Percentiles rank a stretch among this genome's conserved stretches.
Evolutionary conservation across 345 rosid species (phyloP).

Genomic region (Populus pruinosa): DNA sequence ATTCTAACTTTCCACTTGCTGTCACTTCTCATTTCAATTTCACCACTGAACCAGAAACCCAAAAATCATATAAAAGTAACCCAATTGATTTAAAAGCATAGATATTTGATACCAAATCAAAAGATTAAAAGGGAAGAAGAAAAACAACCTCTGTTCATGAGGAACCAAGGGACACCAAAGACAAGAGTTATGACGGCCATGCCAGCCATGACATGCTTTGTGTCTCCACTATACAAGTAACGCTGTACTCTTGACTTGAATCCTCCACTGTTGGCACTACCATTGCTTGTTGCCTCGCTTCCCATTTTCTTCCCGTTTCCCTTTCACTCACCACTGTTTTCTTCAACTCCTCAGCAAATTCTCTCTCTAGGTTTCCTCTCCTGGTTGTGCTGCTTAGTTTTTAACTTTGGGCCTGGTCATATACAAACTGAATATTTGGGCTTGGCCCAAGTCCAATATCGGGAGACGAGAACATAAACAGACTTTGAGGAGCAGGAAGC

Average conservation of each 20-base stretch:
- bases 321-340: not conserved
- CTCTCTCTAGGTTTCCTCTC: not conserved
- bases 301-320: slow-evolving; percentile 28
- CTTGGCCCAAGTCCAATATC: not conserved
- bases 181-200: slow-evolving; percentile 50
- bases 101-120: not conserved
- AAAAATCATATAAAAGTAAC: not conserved
- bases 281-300: slow-evolving; percentile 32
- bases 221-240: slow-evolving; percentile 77
- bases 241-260: slow-evolving; percentile 59
- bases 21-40: not conserved
- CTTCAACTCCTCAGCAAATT: not conserved
- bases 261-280: slow-evolving; percentile 37
- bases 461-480: not conserved
- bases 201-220: slow-evolving; percentile 78
- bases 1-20: not conserved
- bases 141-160: slow-evolving; percentile 74
- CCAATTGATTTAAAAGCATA: not conserved
- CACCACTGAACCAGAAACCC: not conserved
- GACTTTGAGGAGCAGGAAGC: not conserved
- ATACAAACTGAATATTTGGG: too few relatives aligned
- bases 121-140: not conserved
- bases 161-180: slow-evolving; percentile 79
- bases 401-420: not conserved
- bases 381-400: not conserved